Conservation (phyloP, 2,329 filamentous ascomycete genomes). For the Talaromyces sp. region DNA sequence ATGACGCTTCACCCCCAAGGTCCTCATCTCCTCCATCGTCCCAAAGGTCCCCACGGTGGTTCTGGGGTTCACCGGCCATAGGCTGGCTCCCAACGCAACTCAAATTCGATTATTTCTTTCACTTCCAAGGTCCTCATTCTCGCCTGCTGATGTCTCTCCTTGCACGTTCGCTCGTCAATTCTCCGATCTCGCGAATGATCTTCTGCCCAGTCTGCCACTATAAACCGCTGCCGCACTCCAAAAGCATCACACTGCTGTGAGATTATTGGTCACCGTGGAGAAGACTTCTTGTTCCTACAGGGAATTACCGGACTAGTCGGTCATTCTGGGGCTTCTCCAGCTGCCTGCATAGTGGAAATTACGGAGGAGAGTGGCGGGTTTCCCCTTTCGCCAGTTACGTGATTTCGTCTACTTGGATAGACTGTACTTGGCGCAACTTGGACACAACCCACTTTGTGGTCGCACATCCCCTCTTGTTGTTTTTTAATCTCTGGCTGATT, state of each 20-base stretch:
- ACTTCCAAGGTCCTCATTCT: conserved; percentile 23
- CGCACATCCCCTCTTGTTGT: conserved; percentile 8
- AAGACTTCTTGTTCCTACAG: not conserved
- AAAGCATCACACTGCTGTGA: conserved; percentile 18
- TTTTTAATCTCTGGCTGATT: not conserved
- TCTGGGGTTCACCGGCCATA: not conserved
- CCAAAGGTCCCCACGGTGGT: conserved; percentile 14
- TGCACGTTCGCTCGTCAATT: conserved; percentile 22
- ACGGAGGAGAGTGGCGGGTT: conserved; percentile 3
- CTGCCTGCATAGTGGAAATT: not conserved
- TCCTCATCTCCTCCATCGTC: conserved; percentile 27
- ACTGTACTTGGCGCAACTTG: not conserved
- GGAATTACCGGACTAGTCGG: not conserved
- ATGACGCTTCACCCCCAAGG: conserved; percentile 37
- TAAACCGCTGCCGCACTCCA: conserved; percentile 1
- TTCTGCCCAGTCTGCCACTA: conserved; percentile 2
- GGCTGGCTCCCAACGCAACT: not conserved
- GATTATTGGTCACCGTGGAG: conserved; percentile 7
- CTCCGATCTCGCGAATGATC: conserved; percentile 23
- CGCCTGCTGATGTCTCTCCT: conserved; percentile 8
- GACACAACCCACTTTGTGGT: conserved; percentile 3
- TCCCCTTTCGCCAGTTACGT: not conserved
- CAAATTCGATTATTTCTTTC: conserved; percentile 4
- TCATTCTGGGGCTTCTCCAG: not conserved
- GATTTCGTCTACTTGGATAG: not conserved